Conservation (phyloP, 1,139 yeast genomes). For the Candida sanyaensis region DNA sequence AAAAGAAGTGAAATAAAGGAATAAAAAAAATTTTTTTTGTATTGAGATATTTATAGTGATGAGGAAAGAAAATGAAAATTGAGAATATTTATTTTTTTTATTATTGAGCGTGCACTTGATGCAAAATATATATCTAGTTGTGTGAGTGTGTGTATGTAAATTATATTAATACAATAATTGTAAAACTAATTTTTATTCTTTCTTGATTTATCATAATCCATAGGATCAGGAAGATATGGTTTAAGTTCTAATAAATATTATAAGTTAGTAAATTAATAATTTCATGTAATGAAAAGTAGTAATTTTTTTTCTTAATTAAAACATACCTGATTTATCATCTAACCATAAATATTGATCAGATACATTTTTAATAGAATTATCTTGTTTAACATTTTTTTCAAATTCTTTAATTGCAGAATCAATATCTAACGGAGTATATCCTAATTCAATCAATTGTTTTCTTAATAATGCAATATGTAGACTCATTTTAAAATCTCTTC, state of each 20-base stretch:
- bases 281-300: slow-evolving; percentile 17
- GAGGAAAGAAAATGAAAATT: neutral
- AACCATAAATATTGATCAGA: slow-evolving; percentile 61
- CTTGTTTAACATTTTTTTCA: slow-evolving; percentile 56
- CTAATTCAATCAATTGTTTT: slow-evolving; percentile 54
- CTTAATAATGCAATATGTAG: slow-evolving; percentile 64
- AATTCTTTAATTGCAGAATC: slow-evolving; percentile 55
- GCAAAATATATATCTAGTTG: slow-evolving; percentile 1
- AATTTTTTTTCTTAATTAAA: neutral
- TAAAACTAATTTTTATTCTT: slow-evolving; percentile 10
- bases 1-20: slow-evolving; percentile 15
- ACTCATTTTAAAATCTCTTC: slow-evolving; percentile 59
- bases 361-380: slow-evolving; percentile 54
- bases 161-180: too few relatives aligned
- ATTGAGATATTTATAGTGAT: neutral
- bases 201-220: slow-evolving; percentile 53
- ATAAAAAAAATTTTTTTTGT: slow-evolving; percentile 7
- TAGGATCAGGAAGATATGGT: slow-evolving; percentile 54
- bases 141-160: too few relatives aligned
- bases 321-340: slow-evolving; percentile 47
- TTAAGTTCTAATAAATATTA: slow-evolving; percentile 36
- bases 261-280: neutral
- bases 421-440: slow-evolving; percentile 53
- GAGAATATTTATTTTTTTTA: neutral
- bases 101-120: neutral